These are phyloP conservation scores for Phytopythium sindhum DNA, from an alignment of 352 stramenopile genomes.

Conservation along the genomic window DNA sequence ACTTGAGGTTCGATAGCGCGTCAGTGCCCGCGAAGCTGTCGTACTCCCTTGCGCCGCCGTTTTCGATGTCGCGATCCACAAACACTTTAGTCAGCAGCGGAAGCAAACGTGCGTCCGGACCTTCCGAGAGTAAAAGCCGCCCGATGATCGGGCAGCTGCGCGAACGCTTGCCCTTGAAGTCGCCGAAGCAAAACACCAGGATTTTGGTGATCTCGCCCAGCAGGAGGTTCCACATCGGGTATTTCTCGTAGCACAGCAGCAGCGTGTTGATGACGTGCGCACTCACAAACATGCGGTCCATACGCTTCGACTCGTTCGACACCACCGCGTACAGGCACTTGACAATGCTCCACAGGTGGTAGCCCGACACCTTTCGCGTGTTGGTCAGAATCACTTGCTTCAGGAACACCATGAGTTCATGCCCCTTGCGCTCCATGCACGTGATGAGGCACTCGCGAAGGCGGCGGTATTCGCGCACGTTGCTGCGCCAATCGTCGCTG, in stretches of 20 bases:
- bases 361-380: slow-evolving; percentile 59
- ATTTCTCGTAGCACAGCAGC: slow-evolving; percentile 79
- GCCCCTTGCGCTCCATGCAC: slow-evolving; percentile 77
- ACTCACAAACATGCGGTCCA: slow-evolving; percentile 82
- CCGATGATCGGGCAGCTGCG: slow-evolving; percentile 76
- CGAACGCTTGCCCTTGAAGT: slow-evolving; percentile 87
- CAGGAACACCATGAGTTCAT: slow-evolving; percentile 79
- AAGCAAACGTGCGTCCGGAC: slow-evolving; percentile 48
- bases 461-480: slow-evolving; percentile 76
- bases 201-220: slow-evolving; percentile 85
- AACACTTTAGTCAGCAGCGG: slow-evolving; percentile 64
- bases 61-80: slow-evolving; percentile 29
- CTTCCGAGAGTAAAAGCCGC: slow-evolving; percentile 53
- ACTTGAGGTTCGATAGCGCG: slow-evolving; percentile 73
- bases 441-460: slow-evolving; percentile 78
- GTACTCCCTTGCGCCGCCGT: slow-evolving; percentile 17
- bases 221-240: slow-evolving; percentile 72
- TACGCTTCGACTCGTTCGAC: slow-evolving; percentile 75
- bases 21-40: slow-evolving; percentile 54
- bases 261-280: slow-evolving; percentile 67
- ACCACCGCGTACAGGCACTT: slow-evolving; percentile 74
- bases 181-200: slow-evolving; percentile 76
- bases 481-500: slow-evolving; percentile 87
- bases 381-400: slow-evolving; percentile 73
- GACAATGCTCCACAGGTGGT: slow-evolving; percentile 69